Conservation (phyloP, 306 rosid species). For the Rosa chinensis region DNA sequence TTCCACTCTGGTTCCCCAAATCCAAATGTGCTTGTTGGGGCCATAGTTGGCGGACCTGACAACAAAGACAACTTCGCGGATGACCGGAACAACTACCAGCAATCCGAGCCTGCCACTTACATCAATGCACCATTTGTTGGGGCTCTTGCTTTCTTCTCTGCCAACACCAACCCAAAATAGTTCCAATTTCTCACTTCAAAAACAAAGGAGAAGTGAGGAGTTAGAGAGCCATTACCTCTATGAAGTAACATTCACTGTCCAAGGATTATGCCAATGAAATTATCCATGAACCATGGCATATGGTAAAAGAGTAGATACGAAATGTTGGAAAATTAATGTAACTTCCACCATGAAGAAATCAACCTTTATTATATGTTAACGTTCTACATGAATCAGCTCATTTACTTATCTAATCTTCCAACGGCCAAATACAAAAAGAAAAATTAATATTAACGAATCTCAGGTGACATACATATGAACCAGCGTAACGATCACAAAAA, state of each 20-base stretch:
- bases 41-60: slow-evolving; percentile 93
- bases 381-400: too few species aligned
- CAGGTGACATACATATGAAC: too few species aligned
- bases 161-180: slow-evolving; percentile 18
- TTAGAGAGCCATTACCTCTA: background rate
- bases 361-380: background rate
- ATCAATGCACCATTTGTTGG: slow-evolving; percentile 90
- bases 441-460: too few species aligned
- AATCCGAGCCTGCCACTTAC: slow-evolving; percentile 87
- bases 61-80: slow-evolving; percentile 59
- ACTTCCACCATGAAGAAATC: background rate
- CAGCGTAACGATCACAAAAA: too few species aligned
- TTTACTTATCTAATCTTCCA: too few species aligned
- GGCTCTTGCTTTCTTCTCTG: slow-evolving; percentile 61
- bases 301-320: background rate
- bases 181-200: background rate
- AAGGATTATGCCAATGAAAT: background rate
- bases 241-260: background rate
- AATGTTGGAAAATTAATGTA: background rate
- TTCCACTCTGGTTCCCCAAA: slow-evolving; percentile 52
- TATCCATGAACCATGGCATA: background rate
- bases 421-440: too few species aligned
- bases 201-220: background rate
- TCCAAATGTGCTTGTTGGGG: slow-evolving; percentile 76
- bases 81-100: slow-evolving; percentile 74